Evolutionary conservation across 148 eudicot genomes (phyloP), one percentile per base, ranked within the genome.

Genomic region (Vaccinium myrtillus): DNA sequence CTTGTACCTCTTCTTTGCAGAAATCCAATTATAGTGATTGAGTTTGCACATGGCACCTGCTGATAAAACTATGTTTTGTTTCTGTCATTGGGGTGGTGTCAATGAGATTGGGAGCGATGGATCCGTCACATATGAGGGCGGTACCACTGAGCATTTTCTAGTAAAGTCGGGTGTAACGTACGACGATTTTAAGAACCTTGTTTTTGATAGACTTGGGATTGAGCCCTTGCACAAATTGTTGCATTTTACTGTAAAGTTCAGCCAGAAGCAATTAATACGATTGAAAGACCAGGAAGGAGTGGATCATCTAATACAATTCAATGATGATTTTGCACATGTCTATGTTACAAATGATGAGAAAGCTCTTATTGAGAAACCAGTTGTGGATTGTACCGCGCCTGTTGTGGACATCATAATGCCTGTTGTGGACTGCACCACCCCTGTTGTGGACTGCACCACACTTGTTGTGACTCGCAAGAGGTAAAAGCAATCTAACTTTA

Each of bases 241-340:
- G 32, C 80, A 77, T 10, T 77, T 77, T 25, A 48, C 80, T 48
- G 80, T 77, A 2, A 77, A 77, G 58, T 77, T 77, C 80, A 77
- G 54, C 80, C 54, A 77, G 80, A 51, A 77, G 36, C 80, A 77
- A 77, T 23, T 77, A 77, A 77, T 77, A 77, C 80, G 58, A 18
- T 77, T 77, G 80, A 77, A 77, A 51, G 80, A 77, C 59, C 80
- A 77, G 80, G 80, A 77, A 49, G 80, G 80, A 50, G 58, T 77
- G 53, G 80, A 77, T 50, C 30, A 50, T 77, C 58, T 77, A 25
- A 77, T 77, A 77, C 80, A 77, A 50, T 77, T 77, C 80, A 77
- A 77, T 77, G 80, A 77, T 78, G 63, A 53, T 51, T 78, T 51
- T 51, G 63, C 43, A 1, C 63, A 53, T 5, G 46, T 78, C 63